These are phyloP conservation scores for Caloboletus firmus DNA, from an alignment of 1,284 basidiomycete genomes.

Conservation along the genomic window DNA sequence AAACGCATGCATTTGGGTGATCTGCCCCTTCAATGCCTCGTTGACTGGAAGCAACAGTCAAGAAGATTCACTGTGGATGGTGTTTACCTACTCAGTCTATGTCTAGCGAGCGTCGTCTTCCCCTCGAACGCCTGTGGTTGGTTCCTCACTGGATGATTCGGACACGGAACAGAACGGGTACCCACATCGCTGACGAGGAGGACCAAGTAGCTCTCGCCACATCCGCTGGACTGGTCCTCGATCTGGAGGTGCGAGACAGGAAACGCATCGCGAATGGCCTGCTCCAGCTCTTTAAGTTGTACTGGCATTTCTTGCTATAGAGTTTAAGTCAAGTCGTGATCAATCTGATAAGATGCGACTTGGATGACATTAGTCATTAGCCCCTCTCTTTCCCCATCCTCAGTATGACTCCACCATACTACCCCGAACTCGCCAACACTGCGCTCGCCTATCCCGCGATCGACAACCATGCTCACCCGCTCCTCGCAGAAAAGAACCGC, in stretches of 20 bases:
- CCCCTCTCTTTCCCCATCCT: slow-evolving; percentile 2
- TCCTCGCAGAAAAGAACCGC: slow-evolving; percentile 51
- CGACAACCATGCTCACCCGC: slow-evolving; percentile 76
- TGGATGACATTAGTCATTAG: background rate
- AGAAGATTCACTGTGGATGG: background rate
- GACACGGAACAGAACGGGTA: slow-evolving; percentile 1
- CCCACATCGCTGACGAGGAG: slow-evolving; percentile 72
- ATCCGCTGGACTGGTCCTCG: slow-evolving; percentile 73
- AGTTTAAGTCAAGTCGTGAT: slow-evolving; percentile 6
- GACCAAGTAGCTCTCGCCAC: slow-evolving; percentile 73
- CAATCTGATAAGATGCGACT: slow-evolving; percentile 9
- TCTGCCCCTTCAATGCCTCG: slow-evolving; percentile 67
- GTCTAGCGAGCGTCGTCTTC: slow-evolving; percentile 69
- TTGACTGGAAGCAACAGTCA: slow-evolving; percentile 53
- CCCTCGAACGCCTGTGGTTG: slow-evolving; percentile 63
- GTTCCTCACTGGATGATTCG: slow-evolving; percentile 1
- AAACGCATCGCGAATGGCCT: slow-evolving; percentile 57
- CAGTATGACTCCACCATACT: slow-evolving; percentile 31
- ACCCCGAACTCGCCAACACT: slow-evolving; percentile 32
- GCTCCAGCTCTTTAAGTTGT: slow-evolving; percentile 53
- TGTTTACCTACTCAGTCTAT: slow-evolving; percentile 55
- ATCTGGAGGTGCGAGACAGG: slow-evolving; percentile 67
- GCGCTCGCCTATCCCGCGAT: slow-evolving; percentile 49
- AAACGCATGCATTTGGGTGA: slow-evolving; percentile 79
- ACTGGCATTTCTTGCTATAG: slow-evolving; percentile 57